Base-by-base conservation (phyloP, 2,329 filamentous ascomycete genomes). In the Sclerotinia glacialis region DNA sequence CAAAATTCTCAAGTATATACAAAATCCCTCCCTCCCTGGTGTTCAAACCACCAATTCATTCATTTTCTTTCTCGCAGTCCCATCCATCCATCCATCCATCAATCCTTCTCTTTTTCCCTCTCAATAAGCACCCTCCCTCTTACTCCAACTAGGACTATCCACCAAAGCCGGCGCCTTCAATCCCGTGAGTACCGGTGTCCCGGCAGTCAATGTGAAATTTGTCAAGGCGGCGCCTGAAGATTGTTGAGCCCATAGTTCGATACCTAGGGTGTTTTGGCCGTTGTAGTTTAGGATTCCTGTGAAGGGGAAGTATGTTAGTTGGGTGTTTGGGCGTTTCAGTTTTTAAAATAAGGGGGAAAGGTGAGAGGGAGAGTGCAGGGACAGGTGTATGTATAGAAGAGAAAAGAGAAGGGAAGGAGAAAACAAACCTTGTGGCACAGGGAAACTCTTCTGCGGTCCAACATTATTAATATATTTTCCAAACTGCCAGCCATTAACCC, bases 401-500 rank as follows among this genome's bases (percentile, higher is more conserved):
- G 7, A 7, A 34, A n/a, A 14, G 31, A 54, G 12, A 14, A 18
- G 11, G 1, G 2, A n/a, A 34, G 28, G n/a, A n/a, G 50, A 65
- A 47, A 46, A 60, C 70, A 58, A 84, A 28, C 89, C 89, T 78
- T 92, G 85, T 0, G 90, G 90, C 0, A 93, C 89, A 1, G 89
- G 89, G 74, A 88, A 93, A 2, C 77, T 80, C 0, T 82, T 86
- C 78, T 94, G 90, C 1, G 91, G 91, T 0, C 91, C 91, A n/a
- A 93, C 81, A 69, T 92, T 89, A 73, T 86, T 87, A n/a, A 85
- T 68, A 69, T 84, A 88, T 74, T 88, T 87, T 2, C 85, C 86
- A 69, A 87, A 92, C 75, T 93, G 89, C 77, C 87, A 93, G 1
- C 90, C 90, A 72, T 93, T 93, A 54, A 93, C 86, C 73, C 84